Base-by-base conservation (phyloP, 78 protist genomes). In the Dictyostelium brefeldianum region DNA sequence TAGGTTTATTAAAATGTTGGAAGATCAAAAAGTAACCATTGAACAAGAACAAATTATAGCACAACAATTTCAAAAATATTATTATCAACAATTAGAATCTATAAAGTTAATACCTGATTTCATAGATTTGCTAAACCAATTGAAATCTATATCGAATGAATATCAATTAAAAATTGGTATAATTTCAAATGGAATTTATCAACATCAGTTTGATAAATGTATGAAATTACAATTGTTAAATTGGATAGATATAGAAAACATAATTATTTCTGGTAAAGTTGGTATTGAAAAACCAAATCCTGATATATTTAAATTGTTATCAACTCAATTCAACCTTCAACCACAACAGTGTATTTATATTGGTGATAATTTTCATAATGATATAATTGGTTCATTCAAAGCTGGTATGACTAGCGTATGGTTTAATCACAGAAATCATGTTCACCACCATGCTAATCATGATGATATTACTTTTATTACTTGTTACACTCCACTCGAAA, bases 231-330 rank as follows among this genome's bases (percentile, higher is more conserved):
- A 57, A 6, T 5, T 57, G n/a, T 57, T 57, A n/a, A 57, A 57
- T n/a, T 57, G 22, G 20, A 57, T 57, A n/a, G 22, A 57, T n/a
- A 22, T 12, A 57, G 67, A 57, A 29, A n/a, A n/a, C n/a, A n/a
- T 29, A 57, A 57, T 57, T 0, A 57, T 57, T n/a, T 57, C 67
- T n/a, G 67, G 67, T 17, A n/a, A 22, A 5, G 10, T 57, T 57
- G 67, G 67, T 20, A 57, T 57, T 57, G 67, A 57, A 57, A 57
- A 57, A 57, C 67, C 67, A 57, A 57, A 57, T 57, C 27, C 29
- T n/a, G 67, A 57, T 14, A 57, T 57, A 12, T 57, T 57, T 57
- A 57, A 57, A 57, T 12, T 12, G 0, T 57, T 57, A 7, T 22
- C 67, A 9, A 57, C 20, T 20, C 20, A 22, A 57, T 57, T 57